These are phyloP conservation scores for Chloromonas sp. DNA, from an alignment of 163 green algal species.

Conservation along the genomic window DNA sequence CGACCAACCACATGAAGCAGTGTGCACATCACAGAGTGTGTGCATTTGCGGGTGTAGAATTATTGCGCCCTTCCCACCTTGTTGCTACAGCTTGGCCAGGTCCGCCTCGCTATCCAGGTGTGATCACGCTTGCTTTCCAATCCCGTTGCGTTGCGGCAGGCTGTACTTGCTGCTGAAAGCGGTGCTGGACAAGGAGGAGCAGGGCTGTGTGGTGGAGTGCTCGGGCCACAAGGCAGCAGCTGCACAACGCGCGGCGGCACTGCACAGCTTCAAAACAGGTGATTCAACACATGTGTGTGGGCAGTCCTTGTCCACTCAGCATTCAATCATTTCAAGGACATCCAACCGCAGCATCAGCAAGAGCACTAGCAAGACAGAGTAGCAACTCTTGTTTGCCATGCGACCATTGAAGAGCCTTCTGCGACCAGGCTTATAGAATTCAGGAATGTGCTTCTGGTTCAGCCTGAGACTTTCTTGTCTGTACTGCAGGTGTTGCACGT, in stretches of 20 bases:
- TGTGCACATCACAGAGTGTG: no score
- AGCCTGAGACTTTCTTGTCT: background rate
- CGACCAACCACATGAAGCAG: no score
- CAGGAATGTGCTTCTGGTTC: background rate
- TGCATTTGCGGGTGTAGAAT: no score
- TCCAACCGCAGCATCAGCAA: background rate
- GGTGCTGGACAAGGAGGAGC: slow-evolving; percentile 9
- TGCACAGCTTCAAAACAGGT: slow-evolving; percentile 49
- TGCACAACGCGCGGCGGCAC: background rate
- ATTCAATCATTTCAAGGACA: background rate
- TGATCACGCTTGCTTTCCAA: no score
- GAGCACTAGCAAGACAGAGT: background rate
- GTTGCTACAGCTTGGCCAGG: no score
- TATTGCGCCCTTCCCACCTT: no score
- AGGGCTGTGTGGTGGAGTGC: slow-evolving; percentile 55
- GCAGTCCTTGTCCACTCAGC: background rate
- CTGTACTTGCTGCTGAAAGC: slow-evolving; percentile 62
- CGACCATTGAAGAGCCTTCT: background rate
- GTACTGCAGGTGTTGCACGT: slow-evolving; percentile 13
- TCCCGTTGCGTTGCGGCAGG: slow-evolving; percentile 15
- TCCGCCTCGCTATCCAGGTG: no score
- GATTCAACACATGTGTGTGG: background rate
- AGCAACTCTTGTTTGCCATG: background rate
- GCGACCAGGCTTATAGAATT: background rate
- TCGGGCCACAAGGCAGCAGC: slow-evolving; percentile 28